Conservation (phyloP, 176 grass and related monocot species). For the Avena insularis region DNA sequence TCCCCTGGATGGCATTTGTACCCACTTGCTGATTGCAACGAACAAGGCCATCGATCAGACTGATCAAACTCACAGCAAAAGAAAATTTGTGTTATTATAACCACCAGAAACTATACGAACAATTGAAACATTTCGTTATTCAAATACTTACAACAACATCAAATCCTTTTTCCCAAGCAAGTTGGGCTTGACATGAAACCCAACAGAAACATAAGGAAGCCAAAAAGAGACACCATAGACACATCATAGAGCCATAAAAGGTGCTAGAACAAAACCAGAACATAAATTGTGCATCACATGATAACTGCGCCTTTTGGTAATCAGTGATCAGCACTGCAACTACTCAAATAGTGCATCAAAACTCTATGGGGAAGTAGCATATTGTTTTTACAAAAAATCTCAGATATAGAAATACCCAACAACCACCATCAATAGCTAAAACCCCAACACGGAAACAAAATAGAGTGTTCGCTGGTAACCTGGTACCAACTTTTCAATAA, state of each 20-base stretch:
- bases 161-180: too few species aligned
- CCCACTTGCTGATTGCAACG: conserved; percentile 76
- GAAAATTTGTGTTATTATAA: neutral
- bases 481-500: conserved; percentile 1
- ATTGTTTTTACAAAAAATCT: neutral
- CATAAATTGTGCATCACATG: neutral
- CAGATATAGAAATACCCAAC: neutral
- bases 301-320: neutral
- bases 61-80: conserved; percentile 47
- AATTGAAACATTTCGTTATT: conserved; percentile 19
- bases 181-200: too few species aligned
- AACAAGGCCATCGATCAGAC: conserved; percentile 75
- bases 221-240: neutral
- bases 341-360: conserved; percentile 15
- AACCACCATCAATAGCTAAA: conserved; percentile 11
- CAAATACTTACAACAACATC: neutral
- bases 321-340: neutral
- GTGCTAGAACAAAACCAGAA: conserved; percentile 13
- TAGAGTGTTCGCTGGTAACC: neutral
- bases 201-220: too few species aligned
- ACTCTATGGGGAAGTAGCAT: neutral
- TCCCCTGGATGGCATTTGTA: conserved; percentile 35
- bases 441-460: conserved; percentile 1
- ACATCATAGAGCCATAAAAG: neutral
- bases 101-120: conserved; percentile 21